Conservation (phyloP, 225 moss, liverwort and hornwort genomes). For the Bryum argenteum region DNA sequence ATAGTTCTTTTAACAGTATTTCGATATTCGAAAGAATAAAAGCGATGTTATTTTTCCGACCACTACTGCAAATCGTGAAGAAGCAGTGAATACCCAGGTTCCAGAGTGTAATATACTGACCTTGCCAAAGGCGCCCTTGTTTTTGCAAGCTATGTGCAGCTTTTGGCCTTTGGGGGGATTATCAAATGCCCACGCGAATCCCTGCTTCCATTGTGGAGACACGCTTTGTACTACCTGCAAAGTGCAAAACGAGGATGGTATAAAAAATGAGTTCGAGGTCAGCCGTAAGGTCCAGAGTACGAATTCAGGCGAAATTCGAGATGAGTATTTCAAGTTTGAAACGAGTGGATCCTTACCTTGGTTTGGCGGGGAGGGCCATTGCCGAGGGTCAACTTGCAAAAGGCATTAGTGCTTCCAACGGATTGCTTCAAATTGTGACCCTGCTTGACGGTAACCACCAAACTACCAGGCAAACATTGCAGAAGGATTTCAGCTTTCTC, state of each 20-base stretch:
- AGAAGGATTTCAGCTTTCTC: conserved; percentile 86
- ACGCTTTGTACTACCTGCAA: conserved; percentile 87
- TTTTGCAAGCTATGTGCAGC: conserved; percentile 97
- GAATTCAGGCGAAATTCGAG: not conserved
- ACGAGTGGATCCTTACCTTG: conserved; percentile 51
- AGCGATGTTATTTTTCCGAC: not conserved
- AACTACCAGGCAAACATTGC: conserved; percentile 91
- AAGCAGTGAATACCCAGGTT: not conserved
- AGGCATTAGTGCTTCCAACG: conserved; percentile 97
- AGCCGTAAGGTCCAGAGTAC: not conserved
- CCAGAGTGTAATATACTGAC: conserved; percentile 31
- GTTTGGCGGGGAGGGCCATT: conserved; percentile 95
- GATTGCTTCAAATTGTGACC: conserved; percentile 95
- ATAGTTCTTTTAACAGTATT: too few relatives aligned
- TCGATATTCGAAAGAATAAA: not conserved
- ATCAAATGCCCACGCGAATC: conserved; percentile 99
- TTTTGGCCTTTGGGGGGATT: conserved; percentile 96
- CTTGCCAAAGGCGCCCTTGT: conserved; percentile 98
- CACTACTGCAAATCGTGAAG: not conserved
- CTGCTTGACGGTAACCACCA: conserved; percentile 93
- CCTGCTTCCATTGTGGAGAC: conserved; percentile 98
- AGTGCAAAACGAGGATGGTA: conserved; percentile 9
- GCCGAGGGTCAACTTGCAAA: conserved; percentile 98
- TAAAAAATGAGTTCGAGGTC: too few relatives aligned
- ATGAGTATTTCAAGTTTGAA: not conserved